These are phyloP conservation scores for Asclepias syriaca DNA, from an alignment of 257 asterid genomes.

Conservation along the genomic window DNA sequence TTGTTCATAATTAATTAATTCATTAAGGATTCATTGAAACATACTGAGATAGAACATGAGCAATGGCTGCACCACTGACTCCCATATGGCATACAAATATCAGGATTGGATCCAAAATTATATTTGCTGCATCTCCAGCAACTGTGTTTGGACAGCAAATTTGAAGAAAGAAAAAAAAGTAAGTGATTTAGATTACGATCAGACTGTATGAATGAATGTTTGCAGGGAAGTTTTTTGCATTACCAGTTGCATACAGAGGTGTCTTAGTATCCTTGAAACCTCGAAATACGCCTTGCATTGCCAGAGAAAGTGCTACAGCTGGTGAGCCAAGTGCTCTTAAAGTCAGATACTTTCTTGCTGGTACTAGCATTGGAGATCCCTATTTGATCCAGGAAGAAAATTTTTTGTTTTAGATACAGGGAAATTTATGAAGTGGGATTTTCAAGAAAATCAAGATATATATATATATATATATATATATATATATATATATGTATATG, in stretches of 20 bases:
- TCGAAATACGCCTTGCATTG: conserved; percentile 97
- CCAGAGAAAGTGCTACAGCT: conserved; percentile 89
- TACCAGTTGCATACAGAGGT: conserved; percentile 90
- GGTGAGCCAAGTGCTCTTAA: conserved; percentile 91
- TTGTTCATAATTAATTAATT: neutral
- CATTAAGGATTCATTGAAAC: conserved; percentile 10
- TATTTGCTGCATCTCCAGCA: conserved; percentile 64
- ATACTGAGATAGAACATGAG: conserved; percentile 94
- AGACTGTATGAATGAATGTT: neutral
- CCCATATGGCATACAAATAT: conserved; percentile 71
- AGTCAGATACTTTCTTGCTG: conserved; percentile 64
- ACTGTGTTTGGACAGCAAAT: conserved; percentile 40
- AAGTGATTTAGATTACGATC: neutral
- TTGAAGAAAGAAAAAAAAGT: neutral
- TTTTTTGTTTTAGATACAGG: no score
- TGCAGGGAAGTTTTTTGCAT: neutral
- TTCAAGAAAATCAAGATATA: no score
- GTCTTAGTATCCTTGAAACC: conserved; percentile 92
- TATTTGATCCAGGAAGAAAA: conserved; percentile 14
- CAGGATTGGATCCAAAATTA: conserved; percentile 81
- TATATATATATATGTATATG: no score
- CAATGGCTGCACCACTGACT: conserved; percentile 94
- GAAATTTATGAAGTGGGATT: no score
- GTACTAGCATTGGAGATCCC: conserved; percentile 82
- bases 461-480: no score